phyloP scores from a whole-genome alignment of 2,329 filamentous ascomycete genomes.

The Epichloe glyceriae region DNA sequence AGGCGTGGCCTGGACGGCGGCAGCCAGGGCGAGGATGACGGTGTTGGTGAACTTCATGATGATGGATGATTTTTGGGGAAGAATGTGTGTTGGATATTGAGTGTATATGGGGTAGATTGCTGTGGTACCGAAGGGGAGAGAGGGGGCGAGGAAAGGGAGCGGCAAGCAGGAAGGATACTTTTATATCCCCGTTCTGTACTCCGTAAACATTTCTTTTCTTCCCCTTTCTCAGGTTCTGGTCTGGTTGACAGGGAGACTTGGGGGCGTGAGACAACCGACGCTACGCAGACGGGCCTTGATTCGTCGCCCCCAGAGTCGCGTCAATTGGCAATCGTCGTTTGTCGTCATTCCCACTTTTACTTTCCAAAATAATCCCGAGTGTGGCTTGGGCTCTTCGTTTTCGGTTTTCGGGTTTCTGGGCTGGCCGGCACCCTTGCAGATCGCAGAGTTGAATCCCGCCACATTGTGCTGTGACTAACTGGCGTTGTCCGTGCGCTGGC shows the following conservation, averaged over 20 bases:
- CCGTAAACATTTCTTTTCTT: background rate
- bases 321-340: background rate
- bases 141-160: too few relatives aligned
- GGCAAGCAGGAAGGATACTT: background rate
- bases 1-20: constrained; percentile 17
- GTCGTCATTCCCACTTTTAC: background rate
- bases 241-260: background rate
- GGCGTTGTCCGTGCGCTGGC: too few relatives aligned
- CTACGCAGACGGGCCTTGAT: too few relatives aligned
- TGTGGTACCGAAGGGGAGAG: too few relatives aligned
- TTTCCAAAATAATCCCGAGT: background rate
- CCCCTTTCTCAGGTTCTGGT: background rate
- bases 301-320: too few relatives aligned
- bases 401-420: too few relatives aligned
- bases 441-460: too few relatives aligned
- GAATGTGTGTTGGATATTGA: background rate
- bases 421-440: too few relatives aligned
- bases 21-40: constrained; percentile 19
- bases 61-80: constrained; percentile 1
- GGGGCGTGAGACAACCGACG: background rate
- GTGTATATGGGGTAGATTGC: background rate
- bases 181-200: background rate
- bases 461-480: too few relatives aligned
- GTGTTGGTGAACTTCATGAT: constrained; percentile 26
- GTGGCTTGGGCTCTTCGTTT: background rate